A percentile compares a stretch with the other conserved stretches of the same genome.
These are phyloP conservation scores for Kondoa subrosea DNA, from an alignment of 768 basidiomycete genomes.

Conservation along the genomic window DNA sequence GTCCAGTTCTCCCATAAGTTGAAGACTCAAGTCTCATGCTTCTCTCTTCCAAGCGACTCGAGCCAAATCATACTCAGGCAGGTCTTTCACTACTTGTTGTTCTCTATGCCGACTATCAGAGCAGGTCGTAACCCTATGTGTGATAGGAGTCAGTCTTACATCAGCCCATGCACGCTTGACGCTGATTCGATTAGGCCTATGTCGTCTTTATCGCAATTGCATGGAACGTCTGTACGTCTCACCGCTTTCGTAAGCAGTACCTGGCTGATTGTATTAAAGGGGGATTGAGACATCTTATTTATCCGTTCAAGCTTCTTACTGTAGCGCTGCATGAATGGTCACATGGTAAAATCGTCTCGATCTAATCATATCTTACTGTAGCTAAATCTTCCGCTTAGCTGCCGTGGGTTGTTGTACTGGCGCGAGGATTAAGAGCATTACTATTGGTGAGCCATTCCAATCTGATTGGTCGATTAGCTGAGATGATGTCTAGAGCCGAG, in stretches of 20 bases:
- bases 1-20: background rate
- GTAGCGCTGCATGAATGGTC: background rate
- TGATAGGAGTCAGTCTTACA: too few species aligned
- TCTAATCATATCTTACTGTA: too few species aligned
- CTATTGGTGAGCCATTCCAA: conserved; percentile 33
- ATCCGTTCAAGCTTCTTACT: conserved; percentile 10
- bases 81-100: too few species aligned
- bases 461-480: background rate
- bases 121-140: conserved; percentile 5
- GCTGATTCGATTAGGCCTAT: too few species aligned
- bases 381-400: background rate
- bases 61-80: conserved; percentile 1
- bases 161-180: too few species aligned
- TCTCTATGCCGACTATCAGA: too few species aligned
- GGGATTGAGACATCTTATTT: conserved; percentile 3
- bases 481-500: conserved; percentile 33
- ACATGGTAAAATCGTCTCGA: background rate
- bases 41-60: background rate
- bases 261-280: background rate
- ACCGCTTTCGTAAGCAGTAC: background rate
- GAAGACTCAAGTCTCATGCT: background rate
- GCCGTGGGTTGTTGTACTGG: background rate
- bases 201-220: conserved; percentile 7
- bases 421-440: conserved; percentile 23
- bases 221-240: conserved; percentile 1